Evolutionary conservation across 1,284 basidiomycete species (phyloP), one percentile per base, ranked within the genome.

Genomic region (Pyrrhoderma noxium): DNA sequence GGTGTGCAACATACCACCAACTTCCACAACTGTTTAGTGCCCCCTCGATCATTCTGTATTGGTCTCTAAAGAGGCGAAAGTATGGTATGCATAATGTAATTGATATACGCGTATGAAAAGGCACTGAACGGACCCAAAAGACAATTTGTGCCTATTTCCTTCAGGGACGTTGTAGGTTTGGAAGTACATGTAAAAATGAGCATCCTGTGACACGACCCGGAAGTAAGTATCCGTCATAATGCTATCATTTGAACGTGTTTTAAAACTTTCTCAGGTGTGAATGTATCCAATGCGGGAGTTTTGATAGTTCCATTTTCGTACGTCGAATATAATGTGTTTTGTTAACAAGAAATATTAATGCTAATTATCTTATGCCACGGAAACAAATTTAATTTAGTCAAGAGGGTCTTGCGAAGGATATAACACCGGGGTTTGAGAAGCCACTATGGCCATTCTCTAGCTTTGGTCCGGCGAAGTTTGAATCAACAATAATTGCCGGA

Each of bases 381-480:
- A n/a, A n/a, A n/a, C n/a, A 31, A 61, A 34, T 8, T 40, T 5
- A 18, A 16, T 18, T 7, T 7, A 89, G 85, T 14, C 59, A 67
- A n/a, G 85, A 89, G 13, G 67, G 73, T 1, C 74, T 89, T 27
- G 62, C 63, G 13, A 70, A 67, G 39, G 89, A 91, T 60, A 61
- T 91, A n/a, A 79, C 76, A 2, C 63, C 66, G 4, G 65, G 65
- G 14, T 67, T 65, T 3, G 88, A 91, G 18, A 82, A 80, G 59
- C 93, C 93, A 0, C 51, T 77, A 5, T 97, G 89, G 85, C 82
- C 85, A n/a, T 68, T 94, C 0, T 84, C 89, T 0, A 85, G 79
- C 0, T 96, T 88, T 63, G 92, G 77, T 0, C 80, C 88, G 19
- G 80, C 82, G 0, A 93, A 93, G 62, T 64, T 77, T 49, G 89